Evolutionary conservation across 1,284 basidiomycete species (phyloP).

Genomic region (Microbotryomycetes sp.): DNA sequence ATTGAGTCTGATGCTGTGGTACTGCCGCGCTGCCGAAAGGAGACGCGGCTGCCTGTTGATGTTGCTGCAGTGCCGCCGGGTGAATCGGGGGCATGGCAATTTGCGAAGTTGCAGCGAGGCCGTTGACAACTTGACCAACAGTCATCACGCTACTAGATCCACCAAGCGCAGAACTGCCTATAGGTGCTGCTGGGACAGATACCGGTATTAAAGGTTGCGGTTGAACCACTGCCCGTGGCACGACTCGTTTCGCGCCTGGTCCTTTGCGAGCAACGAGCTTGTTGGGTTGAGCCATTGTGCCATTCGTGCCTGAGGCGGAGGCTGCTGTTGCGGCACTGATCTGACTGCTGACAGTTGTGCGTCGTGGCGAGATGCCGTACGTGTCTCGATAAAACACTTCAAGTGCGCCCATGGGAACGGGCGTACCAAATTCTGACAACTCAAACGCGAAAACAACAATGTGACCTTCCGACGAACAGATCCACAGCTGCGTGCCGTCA

Average conservation of each 20-base stretch:
- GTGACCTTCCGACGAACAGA: slow-evolving; percentile 91
- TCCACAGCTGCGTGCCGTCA: slow-evolving; percentile 86
- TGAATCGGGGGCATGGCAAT: neutral
- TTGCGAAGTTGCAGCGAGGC: neutral
- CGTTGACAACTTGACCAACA: neutral
- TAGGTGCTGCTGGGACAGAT: neutral
- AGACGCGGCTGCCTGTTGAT: neutral
- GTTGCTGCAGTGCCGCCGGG: neutral
- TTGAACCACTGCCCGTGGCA: neutral
- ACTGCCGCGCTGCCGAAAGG: neutral
- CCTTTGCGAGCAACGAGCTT: slow-evolving; percentile 40
- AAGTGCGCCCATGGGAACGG: slow-evolving; percentile 66
- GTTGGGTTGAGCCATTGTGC: slow-evolving; percentile 34
- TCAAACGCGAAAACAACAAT: slow-evolving; percentile 82
- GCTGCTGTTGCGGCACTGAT: slow-evolving; percentile 4
- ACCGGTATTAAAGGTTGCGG: neutral
- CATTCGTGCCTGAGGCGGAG: slow-evolving; percentile 3
- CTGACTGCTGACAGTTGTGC: neutral
- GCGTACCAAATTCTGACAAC: slow-evolving; percentile 69
- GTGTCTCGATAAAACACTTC: slow-evolving; percentile 63
- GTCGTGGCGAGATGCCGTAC: slow-evolving; percentile 14
- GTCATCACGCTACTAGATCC: no score
- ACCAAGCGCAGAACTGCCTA: no score
- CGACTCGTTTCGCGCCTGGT: slow-evolving; percentile 25
- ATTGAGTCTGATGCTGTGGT: neutral